Percentiles rank a stretch among this genome's conserved stretches.
These are phyloP conservation scores for Salinomyces thailandicus DNA, from an alignment of 2,329 filamentous ascomycete species.

Conservation along the genomic window DNA sequence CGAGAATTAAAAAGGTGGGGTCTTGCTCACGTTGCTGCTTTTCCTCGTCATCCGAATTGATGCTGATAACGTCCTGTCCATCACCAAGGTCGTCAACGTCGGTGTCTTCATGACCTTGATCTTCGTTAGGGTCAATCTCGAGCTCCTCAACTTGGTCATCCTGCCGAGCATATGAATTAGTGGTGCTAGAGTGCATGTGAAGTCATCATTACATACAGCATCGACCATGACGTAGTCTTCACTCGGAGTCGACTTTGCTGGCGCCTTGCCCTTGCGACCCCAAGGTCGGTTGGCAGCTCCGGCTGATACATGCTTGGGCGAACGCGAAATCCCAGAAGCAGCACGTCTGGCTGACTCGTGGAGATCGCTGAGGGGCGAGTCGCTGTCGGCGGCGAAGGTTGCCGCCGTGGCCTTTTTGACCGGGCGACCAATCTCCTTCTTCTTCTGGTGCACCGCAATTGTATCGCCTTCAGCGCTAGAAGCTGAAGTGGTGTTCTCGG, in stretches of 20 bases:
- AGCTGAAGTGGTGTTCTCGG: constrained; percentile 1
- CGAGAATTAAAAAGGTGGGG: not conserved
- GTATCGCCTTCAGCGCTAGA: constrained; percentile 2
- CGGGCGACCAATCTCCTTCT: too few species aligned
- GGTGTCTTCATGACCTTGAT: constrained; percentile 1
- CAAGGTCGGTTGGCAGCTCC: constrained; percentile 1
- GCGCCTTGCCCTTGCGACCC: constrained; percentile 2
- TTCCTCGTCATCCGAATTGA: not conserved
- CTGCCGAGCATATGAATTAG: not conserved
- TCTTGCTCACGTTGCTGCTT: not conserved
- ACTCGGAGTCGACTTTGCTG: not conserved
- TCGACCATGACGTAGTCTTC: constrained; percentile 1
- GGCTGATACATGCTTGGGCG: not conserved
- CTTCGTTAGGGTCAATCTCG: constrained; percentile 1
- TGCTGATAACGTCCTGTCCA: not conserved
- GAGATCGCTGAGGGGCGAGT: constrained; percentile 1
- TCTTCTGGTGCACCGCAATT: constrained; percentile 2
- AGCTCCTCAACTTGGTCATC: constrained; percentile 1
- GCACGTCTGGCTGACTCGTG: not conserved
- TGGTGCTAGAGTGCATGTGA: not conserved
- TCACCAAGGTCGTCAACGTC: not conserved
- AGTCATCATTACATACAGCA: not conserved
- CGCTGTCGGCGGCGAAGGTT: not conserved
- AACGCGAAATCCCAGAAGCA: not conserved
- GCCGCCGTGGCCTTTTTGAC: too few species aligned